Evolutionary conservation across 805 yeast species (phyloP).

Genomic region (Candida insectalens): DNA sequence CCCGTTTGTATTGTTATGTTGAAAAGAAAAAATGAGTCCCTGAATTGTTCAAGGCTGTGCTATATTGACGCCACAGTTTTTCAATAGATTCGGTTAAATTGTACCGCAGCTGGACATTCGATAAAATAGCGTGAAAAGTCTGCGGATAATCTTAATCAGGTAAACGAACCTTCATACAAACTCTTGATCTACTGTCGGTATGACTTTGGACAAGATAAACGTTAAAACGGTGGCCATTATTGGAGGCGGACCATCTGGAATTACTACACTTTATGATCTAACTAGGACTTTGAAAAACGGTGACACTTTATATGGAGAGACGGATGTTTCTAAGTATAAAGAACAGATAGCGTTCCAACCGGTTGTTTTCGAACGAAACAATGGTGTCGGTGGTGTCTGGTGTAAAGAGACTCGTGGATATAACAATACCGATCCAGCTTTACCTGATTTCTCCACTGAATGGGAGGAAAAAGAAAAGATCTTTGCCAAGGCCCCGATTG

Average conservation of each 20-base stretch:
- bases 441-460: slow-evolving; percentile 9
- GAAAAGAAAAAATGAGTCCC: too few species aligned
- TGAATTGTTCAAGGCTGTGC: too few species aligned
- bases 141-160: too few species aligned
- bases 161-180: too few species aligned
- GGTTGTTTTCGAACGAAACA: slow-evolving; percentile 30
- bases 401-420: slow-evolving; percentile 7
- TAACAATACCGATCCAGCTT: slow-evolving; percentile 14
- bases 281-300: slow-evolving; percentile 21
- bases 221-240: slow-evolving; percentile 25
- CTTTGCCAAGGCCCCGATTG: slow-evolving; percentile 6
- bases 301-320: slow-evolving; percentile 12
- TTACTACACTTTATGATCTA: slow-evolving; percentile 26
- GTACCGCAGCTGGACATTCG: too few species aligned
- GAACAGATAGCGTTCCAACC: slow-evolving; percentile 19
- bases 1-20: too few species aligned
- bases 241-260: slow-evolving; percentile 34
- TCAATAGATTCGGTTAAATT: too few species aligned
- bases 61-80: too few species aligned
- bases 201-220: too few species aligned
- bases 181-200: too few species aligned
- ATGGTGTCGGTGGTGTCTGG: slow-evolving; percentile 34
- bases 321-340: slow-evolving; percentile 5
- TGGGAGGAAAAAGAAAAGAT: slow-evolving; percentile 9
- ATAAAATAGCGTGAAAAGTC: too few species aligned